phyloP scores from a whole-genome alignment of 2,329 filamentous ascomycete species.

The Colletotrichum costaricense region DNA sequence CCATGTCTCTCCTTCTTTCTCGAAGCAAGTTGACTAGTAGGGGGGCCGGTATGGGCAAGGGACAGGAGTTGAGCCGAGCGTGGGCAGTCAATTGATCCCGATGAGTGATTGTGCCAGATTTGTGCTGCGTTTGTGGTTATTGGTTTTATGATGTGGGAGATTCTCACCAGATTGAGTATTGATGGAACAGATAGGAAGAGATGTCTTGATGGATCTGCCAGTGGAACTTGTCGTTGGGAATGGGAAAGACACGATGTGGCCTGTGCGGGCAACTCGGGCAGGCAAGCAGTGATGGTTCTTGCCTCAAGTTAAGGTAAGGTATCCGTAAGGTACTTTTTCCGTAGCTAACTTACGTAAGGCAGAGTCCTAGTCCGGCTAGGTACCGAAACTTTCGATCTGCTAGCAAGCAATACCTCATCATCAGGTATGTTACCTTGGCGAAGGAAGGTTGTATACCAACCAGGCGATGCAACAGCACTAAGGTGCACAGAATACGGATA shows the following conservation, averaged over 20 bases:
- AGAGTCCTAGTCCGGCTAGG: not conserved
- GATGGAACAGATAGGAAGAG: not conserved
- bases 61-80: not conserved
- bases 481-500: not conserved
- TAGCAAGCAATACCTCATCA: not conserved
- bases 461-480: not conserved
- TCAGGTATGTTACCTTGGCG: too few relatives aligned
- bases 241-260: not conserved
- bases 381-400: not conserved
- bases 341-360: not conserved
- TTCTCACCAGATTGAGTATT: not conserved
- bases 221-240: not conserved
- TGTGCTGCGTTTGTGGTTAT: not conserved
- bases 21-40: constrained; percentile 3
- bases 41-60: constrained; percentile 7
- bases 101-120: not conserved
- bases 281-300: not conserved
- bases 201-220: not conserved
- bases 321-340: not conserved
- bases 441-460: too few relatives aligned
- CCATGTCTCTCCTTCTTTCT: not conserved
- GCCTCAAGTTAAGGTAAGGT: not conserved
- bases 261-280: not conserved
- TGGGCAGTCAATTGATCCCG: not conserved
- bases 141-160: not conserved